phyloP scores from a whole-genome alignment of 2,329 filamentous ascomycete genomes.

The Huntiella savannae region DNA sequence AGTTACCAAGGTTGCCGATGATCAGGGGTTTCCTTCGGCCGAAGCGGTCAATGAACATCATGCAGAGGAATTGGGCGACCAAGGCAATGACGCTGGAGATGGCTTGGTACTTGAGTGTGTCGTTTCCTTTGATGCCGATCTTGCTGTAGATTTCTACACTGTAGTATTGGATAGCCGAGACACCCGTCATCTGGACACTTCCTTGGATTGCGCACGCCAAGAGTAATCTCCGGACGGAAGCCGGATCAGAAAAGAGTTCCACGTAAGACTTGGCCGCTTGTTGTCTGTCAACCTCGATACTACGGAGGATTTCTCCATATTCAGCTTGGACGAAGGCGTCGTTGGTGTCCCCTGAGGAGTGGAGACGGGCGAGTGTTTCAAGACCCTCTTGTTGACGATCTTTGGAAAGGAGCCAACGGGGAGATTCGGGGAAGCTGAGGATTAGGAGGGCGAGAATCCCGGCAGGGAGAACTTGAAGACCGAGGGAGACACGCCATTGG shows the following conservation, averaged over 20 bases:
- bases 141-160: slow-evolving; percentile 46
- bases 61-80: slow-evolving; percentile 47
- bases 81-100: slow-evolving; percentile 55
- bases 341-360: slow-evolving; percentile 45
- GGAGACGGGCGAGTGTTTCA: slow-evolving; percentile 46
- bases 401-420: slow-evolving; percentile 59
- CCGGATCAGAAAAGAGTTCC: slow-evolving; percentile 43
- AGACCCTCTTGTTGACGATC: slow-evolving; percentile 46
- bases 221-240: slow-evolving; percentile 53
- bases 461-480: slow-evolving; percentile 54
- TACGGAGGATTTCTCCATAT: slow-evolving; percentile 49
- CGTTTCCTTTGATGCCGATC: slow-evolving; percentile 45
- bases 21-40: slow-evolving; percentile 59
- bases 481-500: slow-evolving; percentile 28
- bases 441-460: slow-evolving; percentile 46
- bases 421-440: slow-evolving; percentile 48
- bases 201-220: slow-evolving; percentile 51
- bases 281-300: slow-evolving; percentile 46
- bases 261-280: slow-evolving; percentile 49
- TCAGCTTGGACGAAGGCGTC: slow-evolving; percentile 56
- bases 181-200: slow-evolving; percentile 58
- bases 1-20: slow-evolving; percentile 50
- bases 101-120: slow-evolving; percentile 56
- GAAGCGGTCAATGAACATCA: slow-evolving; percentile 47
- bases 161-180: slow-evolving; percentile 58